These are phyloP conservation scores for Aspergillus ochraceus DNA, from an alignment of 2,329 filamentous ascomycete genomes.

Conservation along the genomic window DNA sequence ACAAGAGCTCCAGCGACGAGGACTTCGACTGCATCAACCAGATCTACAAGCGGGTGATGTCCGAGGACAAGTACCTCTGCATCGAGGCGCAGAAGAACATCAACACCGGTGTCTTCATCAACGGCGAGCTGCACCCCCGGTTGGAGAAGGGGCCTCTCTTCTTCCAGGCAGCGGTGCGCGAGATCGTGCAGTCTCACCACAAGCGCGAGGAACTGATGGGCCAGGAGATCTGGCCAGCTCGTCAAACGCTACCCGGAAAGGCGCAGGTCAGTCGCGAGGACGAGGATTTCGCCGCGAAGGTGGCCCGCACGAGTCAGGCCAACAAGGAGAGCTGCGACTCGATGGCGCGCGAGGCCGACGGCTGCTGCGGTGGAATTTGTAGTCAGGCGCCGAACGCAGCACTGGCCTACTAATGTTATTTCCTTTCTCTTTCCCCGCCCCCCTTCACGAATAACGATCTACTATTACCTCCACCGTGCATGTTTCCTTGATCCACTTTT, in stretches of 20 bases:
- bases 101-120: conserved; percentile 59
- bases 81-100: conserved; percentile 59
- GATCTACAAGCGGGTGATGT: conserved; percentile 64
- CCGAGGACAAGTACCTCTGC: conserved; percentile 65
- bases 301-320: neutral
- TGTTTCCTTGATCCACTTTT: neutral
- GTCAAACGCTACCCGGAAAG: conserved; percentile 30
- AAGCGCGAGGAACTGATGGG: conserved; percentile 47
- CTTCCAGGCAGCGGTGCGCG: conserved; percentile 55
- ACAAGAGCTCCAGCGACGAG: conserved; percentile 58
- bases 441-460: neutral
- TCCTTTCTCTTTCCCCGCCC: neutral
- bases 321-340: conserved; percentile 10
- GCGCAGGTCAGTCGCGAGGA: conserved; percentile 30
- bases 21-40: conserved; percentile 58
- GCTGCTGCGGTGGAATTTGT: conserved; percentile 23
- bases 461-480: neutral
- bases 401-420: neutral
- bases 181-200: conserved; percentile 49
- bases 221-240: conserved; percentile 55
- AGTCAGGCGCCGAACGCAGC: conserved; percentile 8
- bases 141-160: conserved; percentile 59
- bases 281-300: conserved; percentile 30
- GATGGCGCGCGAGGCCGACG: conserved; percentile 8
- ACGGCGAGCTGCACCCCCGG: conserved; percentile 60